Evolutionary conservation across 192 early-diverging fungal species (phyloP).

Genomic region (Diversispora epigaea): DNA sequence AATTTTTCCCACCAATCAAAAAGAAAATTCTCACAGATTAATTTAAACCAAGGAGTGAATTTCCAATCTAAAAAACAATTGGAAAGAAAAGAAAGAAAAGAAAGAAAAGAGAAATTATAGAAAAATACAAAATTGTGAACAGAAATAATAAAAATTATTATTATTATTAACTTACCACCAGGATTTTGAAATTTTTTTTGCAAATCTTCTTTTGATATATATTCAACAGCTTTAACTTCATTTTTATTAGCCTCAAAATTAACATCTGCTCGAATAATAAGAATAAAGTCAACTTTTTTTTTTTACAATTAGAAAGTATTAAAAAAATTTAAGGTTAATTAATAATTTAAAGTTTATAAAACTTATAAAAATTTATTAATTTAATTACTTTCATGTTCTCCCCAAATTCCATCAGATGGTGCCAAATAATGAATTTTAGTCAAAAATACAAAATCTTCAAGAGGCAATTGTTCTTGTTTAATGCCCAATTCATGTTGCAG

Average conservation of each 20-base stretch:
- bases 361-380: no score
- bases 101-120: background rate
- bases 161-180: constrained; percentile 37
- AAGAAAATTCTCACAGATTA: constrained; percentile 90
- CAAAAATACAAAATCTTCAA: constrained; percentile 85
- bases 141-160: constrained; percentile 1
- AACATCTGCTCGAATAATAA: constrained; percentile 80
- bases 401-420: constrained; percentile 94
- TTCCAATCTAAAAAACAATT: constrained; percentile 51
- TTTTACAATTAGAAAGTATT: no score
- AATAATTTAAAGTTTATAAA: no score
- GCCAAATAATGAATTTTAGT: constrained; percentile 96
- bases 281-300: constrained; percentile 81
- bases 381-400: constrained; percentile 85
- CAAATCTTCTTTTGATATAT: constrained; percentile 84
- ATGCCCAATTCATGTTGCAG: constrained; percentile 96
- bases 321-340: no score
- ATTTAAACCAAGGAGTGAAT: constrained; percentile 94
- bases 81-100: background rate
- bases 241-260: constrained; percentile 79
- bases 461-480: constrained; percentile 66
- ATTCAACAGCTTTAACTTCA: constrained; percentile 82
- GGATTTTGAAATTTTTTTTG: constrained; percentile 67
- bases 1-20: constrained; percentile 96
- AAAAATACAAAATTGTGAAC: background rate